phyloP scores from a whole-genome alignment of 2,329 filamentous ascomycete species.

The Microdochium nivale region DNA sequence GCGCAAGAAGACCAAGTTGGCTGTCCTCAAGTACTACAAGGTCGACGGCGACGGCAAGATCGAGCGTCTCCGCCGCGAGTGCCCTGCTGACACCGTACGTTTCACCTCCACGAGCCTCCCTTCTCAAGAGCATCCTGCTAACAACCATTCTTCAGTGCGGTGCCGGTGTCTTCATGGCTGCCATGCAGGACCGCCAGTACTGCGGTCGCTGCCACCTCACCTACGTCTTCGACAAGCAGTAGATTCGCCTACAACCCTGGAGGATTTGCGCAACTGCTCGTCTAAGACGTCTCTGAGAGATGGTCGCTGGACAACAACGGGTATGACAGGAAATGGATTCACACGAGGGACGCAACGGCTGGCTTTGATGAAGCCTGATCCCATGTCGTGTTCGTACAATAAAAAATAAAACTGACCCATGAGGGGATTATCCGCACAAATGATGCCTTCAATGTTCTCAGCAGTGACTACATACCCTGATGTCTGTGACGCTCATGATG shows the following conservation, averaged over 20 bases:
- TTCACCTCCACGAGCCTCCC: constrained; percentile 1
- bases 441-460: no score
- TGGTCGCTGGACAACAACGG: not conserved
- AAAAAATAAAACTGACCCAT: not conserved
- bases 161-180: constrained; percentile 99
- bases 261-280: not conserved
- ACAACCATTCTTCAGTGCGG: constrained; percentile 60
- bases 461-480: no score
- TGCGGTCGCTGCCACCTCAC: constrained; percentile 68
- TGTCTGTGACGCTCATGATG: no score
- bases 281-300: not conserved
- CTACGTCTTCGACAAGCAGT: constrained; percentile 62
- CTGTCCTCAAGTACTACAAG: constrained; percentile 99
- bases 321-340: not conserved
- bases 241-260: constrained; percentile 6
- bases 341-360: not conserved
- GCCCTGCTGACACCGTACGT: constrained; percentile 80
- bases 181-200: constrained; percentile 99
- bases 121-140: constrained; percentile 15
- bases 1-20: constrained; percentile 99
- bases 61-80: constrained; percentile 97
- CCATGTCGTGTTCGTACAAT: not conserved
- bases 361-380: not conserved
- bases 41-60: constrained; percentile 99
- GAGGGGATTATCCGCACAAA: not conserved